phyloP scores from a whole-genome alignment of 2,329 filamentous ascomycete genomes.

The Chrysoporthe cubensis region DNA sequence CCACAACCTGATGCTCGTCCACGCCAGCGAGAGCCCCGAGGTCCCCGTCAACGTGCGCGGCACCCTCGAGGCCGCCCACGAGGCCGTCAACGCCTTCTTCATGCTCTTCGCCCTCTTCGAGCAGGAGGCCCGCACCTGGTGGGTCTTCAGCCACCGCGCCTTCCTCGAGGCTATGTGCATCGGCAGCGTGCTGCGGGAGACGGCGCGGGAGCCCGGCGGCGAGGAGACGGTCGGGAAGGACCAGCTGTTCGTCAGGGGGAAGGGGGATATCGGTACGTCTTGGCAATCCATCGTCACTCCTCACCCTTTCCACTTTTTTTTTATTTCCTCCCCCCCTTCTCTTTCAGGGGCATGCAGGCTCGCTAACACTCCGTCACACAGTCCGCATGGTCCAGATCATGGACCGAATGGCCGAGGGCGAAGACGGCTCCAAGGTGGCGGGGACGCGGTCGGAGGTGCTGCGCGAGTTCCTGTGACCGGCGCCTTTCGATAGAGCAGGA shows the following conservation, averaged over 20 bases:
- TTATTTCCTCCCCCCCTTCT: no score
- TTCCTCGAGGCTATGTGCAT: constrained; percentile 78
- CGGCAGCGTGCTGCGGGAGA: constrained; percentile 61
- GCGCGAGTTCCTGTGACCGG: constrained; percentile 51
- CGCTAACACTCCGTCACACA: constrained; percentile 34
- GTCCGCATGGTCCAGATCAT: constrained; percentile 68
- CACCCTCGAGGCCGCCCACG: constrained; percentile 75
- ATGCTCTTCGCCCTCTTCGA: constrained; percentile 71
- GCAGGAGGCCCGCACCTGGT: constrained; percentile 77
- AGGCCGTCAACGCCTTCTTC: constrained; percentile 76
- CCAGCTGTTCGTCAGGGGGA: constrained; percentile 63
- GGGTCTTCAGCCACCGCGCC: constrained; percentile 81
- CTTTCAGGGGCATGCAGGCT: no score
- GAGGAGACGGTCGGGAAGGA: constrained; percentile 54
- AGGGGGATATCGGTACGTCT: constrained; percentile 62
- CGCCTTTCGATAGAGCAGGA: not conserved
- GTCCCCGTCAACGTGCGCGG: constrained; percentile 69
- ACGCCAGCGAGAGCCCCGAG: constrained; percentile 69
- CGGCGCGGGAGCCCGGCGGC: constrained; percentile 49
- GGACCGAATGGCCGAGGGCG: constrained; percentile 59
- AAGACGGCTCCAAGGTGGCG: constrained; percentile 61
- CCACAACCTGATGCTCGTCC: constrained; percentile 80
- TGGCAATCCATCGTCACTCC: not conserved
- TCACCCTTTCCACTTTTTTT: not conserved
- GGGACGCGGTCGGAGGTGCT: constrained; percentile 62